Conservation (phyloP, 2,329 filamentous ascomycete species). For the Alternaria rosae region DNA sequence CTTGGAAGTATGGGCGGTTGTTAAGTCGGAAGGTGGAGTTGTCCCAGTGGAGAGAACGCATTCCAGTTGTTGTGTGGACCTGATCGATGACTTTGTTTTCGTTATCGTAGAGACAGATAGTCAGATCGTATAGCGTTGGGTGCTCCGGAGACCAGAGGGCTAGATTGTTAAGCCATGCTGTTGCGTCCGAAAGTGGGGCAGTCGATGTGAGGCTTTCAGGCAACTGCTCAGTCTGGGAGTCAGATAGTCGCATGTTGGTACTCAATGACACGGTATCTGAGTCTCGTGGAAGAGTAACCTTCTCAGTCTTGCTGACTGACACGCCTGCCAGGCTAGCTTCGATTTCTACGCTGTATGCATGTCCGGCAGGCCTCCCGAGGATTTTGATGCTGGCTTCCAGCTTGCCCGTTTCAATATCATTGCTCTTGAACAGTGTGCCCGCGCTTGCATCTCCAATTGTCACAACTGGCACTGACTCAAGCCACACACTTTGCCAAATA, state of each 20-base stretch:
- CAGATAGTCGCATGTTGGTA: constrained; percentile 58
- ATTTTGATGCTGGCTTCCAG: constrained; percentile 62
- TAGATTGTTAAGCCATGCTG: constrained; percentile 62
- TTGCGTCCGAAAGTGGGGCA: constrained; percentile 49
- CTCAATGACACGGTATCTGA: constrained; percentile 58
- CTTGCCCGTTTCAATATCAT: constrained; percentile 61
- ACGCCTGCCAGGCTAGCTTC: constrained; percentile 61
- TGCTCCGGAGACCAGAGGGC: constrained; percentile 69
- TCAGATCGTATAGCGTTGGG: constrained; percentile 64
- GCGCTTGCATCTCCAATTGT: constrained; percentile 63
- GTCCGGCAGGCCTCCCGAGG: constrained; percentile 57
- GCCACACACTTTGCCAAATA: constrained; percentile 66
- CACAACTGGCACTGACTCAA: constrained; percentile 62
- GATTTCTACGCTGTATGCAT: constrained; percentile 60
- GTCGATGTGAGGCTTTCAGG: constrained; percentile 41
- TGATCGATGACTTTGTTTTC: constrained; percentile 58
- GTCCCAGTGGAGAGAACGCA: constrained; percentile 67
- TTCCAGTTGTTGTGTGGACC: constrained; percentile 66
- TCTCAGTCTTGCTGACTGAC: constrained; percentile 55
- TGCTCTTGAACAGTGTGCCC: constrained; percentile 65
- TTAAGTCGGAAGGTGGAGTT: constrained; percentile 68
- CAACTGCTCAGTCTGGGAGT: constrained; percentile 52
- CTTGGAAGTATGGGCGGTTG: constrained; percentile 66
- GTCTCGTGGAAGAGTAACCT: constrained; percentile 57
- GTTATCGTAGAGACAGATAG: constrained; percentile 59